Evolutionary conservation across 441 rosid genomes (phyloP), one percentile per base, ranked within the genome.

Genomic region (Euphorbia celastroides): DNA sequence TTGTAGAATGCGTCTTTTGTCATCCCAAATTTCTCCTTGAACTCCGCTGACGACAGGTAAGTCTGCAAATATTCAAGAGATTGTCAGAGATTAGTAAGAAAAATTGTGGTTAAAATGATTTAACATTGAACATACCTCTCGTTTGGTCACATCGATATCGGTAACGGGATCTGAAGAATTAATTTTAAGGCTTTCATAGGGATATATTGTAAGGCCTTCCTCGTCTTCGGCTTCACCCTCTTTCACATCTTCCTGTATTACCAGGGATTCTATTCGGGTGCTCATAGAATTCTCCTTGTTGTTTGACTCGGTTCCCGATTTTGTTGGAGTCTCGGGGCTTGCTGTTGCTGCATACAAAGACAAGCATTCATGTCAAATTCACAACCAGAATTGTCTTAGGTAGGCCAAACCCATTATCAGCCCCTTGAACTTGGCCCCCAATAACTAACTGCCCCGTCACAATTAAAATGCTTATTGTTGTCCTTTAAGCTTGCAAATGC

Each of bases 21-120:
- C 99, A 92, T 89, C 65, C 92, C 97, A 61, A 95, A 87, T 81
- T 90, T 90, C 92, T 90, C 99, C 70, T 74, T 84, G 79, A 95
- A 95, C 68, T 87, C 99, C 34, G 75, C 84, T 2, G 84, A 58
- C 55, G 85, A 86, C 75, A 95, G 73, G 76, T 92, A 92, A 32
- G 96, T 84, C 99, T 95, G 85, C 85, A 79, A 25, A 51, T 67
- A 70, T 56, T 51, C 55, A 68, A 61, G 34, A 32, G 44, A 73
- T 70, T 8, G n/a, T 62, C 20, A 80, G 61, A 77, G 69, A 64
- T 64, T 23, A 71, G n/a, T 19, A 9, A 34, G 9, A 34, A 34
- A 3, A n/a, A n/a, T n/a, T n/a, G n/a, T n/a, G n/a, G n/a, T n/a
- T n/a, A n/a, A n/a, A n/a, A n/a, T n/a, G n/a, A n/a, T n/a, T n/a